A percentile compares a stretch with the other conserved stretches of the same genome.
Conservation (phyloP, 116 monocot species). For the Phalaenopsis hybrid region DNA sequence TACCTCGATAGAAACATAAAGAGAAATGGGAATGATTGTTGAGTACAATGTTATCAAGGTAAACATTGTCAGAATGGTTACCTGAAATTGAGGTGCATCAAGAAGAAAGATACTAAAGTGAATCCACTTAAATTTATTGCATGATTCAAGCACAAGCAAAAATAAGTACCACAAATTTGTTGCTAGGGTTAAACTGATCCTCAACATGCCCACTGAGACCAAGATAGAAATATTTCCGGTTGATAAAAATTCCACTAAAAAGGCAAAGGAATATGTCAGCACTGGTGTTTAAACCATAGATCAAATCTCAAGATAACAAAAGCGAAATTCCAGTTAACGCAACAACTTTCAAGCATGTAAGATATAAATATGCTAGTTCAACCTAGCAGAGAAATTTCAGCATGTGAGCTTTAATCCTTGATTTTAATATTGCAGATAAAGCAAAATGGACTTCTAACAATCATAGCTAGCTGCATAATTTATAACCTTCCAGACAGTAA, state of each 20-base stretch:
- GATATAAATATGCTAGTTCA: not conserved
- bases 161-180: slow-evolving; percentile 80
- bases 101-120: not conserved
- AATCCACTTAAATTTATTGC: not conserved
- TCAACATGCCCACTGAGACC: slow-evolving; percentile 55
- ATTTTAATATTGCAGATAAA: not conserved
- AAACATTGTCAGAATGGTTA: slow-evolving; percentile 89
- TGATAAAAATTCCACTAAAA: slow-evolving; percentile 87
- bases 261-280: slow-evolving; percentile 7
- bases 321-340: not conserved
- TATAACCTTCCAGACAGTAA: not conserved
- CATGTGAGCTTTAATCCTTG: not conserved
- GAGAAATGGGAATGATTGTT: slow-evolving; percentile 96
- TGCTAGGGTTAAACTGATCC: slow-evolving; percentile 78
- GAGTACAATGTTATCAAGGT: slow-evolving; percentile 98
- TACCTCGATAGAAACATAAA: slow-evolving; percentile 99
- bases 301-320: not conserved
- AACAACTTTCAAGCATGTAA: not conserved
- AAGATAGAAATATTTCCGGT: slow-evolving; percentile 66
- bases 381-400: not conserved
- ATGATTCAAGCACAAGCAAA: not conserved
- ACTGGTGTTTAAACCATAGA: not conserved
- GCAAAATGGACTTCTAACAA: not conserved
- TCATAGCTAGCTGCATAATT: not conserved
- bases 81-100: slow-evolving; percentile 36